phyloP scores from a whole-genome alignment of 2,329 filamentous ascomycete species.

The Xylariaceae sp. region DNA sequence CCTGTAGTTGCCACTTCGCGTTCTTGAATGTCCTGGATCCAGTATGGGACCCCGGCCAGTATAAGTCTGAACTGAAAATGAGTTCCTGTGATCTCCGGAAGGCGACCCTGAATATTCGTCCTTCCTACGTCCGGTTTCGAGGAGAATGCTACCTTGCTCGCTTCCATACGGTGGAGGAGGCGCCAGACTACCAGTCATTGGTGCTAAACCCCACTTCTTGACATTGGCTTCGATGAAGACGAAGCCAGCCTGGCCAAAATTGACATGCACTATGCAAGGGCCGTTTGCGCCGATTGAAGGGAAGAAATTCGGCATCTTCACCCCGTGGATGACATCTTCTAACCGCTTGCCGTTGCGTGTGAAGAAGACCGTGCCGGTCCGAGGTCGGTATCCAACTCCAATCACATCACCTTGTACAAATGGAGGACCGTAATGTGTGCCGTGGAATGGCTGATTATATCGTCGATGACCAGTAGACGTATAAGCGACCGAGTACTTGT shows the following conservation, averaged over 20 bases:
- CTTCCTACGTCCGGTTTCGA: constrained; percentile 74
- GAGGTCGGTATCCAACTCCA: constrained; percentile 89
- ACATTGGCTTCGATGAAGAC: constrained; percentile 99
- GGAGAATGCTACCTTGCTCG: constrained; percentile 91
- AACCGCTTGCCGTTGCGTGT: constrained; percentile 97
- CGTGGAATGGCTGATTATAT: constrained; percentile 86
- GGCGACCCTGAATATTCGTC: constrained; percentile 45
- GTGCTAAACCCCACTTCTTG: constrained; percentile 98
- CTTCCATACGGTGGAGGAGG: constrained; percentile 95
- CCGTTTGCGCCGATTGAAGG: constrained; percentile 95
- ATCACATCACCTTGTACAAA: constrained; percentile 94
- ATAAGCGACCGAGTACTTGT: constrained; percentile 91
- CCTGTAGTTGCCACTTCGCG: constrained; percentile 74
- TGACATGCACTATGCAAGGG: constrained; percentile 88
- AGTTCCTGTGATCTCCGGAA: constrained; percentile 38
- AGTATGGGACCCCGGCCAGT: constrained; percentile 35
- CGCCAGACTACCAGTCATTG: constrained; percentile 90
- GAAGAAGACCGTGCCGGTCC: constrained; percentile 94
- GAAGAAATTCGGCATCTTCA: constrained; percentile 96
- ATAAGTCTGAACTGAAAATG: constrained; percentile 42
- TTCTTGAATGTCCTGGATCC: constrained; percentile 65
- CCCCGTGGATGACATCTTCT: constrained; percentile 87
- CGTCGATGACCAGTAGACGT: constrained; percentile 81
- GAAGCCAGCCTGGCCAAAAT: constrained; percentile 96
- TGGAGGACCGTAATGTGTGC: constrained; percentile 74